Evolutionary conservation across 1,284 basidiomycete species (phyloP).

Genomic region (Tilletia caries): DNA sequence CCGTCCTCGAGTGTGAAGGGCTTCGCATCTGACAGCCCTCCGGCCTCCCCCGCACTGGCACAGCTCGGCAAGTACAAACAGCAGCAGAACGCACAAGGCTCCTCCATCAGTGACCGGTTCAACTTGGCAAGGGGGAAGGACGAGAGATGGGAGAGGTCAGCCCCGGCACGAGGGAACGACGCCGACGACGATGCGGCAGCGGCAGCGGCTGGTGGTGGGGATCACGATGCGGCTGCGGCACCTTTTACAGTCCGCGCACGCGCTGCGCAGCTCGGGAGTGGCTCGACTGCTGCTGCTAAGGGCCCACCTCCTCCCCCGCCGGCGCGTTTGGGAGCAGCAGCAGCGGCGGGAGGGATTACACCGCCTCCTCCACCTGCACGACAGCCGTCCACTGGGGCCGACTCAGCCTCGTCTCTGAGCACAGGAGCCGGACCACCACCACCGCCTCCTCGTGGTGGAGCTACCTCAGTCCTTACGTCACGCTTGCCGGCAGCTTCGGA

Average conservation of each 20-base stretch:
- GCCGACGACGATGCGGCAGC: not conserved
- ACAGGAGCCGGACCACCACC: not conserved
- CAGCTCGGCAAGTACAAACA: slow-evolving; percentile 6
- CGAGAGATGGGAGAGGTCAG: not conserved
- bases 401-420: not conserved
- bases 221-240: not conserved
- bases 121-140: not conserved
- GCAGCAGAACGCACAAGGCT: slow-evolving; percentile 12
- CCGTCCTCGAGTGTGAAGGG: not conserved
- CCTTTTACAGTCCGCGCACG: not conserved
- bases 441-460: not conserved
- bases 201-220: not conserved
- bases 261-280: slow-evolving; percentile 1
- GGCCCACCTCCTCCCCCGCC: slow-evolving; percentile 2
- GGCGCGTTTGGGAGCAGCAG: not conserved
- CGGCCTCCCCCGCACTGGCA: not conserved
- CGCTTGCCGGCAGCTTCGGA: too few species aligned
- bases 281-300: not conserved
- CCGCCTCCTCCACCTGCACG: slow-evolving; percentile 8
- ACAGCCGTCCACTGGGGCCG: not conserved
- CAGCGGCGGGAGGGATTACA: not conserved
- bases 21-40: not conserved
- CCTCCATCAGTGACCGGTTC: not conserved
- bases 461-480: not conserved
- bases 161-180: not conserved